phyloP scores from a whole-genome alignment of 768 basidiomycete species.

The Hygrophorus russula region DNA sequence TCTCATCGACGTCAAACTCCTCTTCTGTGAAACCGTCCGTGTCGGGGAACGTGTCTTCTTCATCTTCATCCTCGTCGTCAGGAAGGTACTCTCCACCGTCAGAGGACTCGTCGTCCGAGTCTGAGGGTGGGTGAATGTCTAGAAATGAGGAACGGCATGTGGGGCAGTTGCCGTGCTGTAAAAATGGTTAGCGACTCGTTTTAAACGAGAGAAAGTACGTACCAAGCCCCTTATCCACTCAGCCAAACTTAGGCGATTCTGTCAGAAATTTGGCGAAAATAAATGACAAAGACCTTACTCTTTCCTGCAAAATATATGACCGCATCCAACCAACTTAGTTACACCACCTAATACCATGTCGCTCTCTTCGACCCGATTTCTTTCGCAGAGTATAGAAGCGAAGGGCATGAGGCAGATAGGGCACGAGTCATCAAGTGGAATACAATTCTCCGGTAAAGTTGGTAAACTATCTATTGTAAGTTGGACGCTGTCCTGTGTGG shows the following conservation, averaged over 20 bases:
- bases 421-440: constrained; percentile 44
- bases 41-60: constrained; percentile 35
- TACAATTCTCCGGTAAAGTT: constrained; percentile 22
- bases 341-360: constrained; percentile 23
- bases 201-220: constrained; percentile 4
- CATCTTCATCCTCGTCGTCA: constrained; percentile 37
- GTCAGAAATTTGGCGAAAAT: constrained; percentile 2
- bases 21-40: constrained; percentile 27
- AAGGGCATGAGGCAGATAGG: constrained; percentile 57
- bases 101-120: constrained; percentile 53
- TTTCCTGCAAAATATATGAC: constrained; percentile 56
- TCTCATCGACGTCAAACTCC: constrained; percentile 16
- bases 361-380: background rate
- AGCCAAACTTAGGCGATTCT: constrained; percentile 29
- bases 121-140: constrained; percentile 35
- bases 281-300: constrained; percentile 32
- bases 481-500: constrained; percentile 21
- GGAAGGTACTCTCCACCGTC: constrained; percentile 62
- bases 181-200: background rate
- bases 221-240: constrained; percentile 58
- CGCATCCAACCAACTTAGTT: constrained; percentile 47
- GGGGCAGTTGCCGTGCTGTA: constrained; percentile 62
- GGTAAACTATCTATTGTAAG: constrained; percentile 34
- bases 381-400: constrained; percentile 27
- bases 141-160: constrained; percentile 53